Conservation (phyloP, 345 rosid genomes). For the Syzygium grande region DNA sequence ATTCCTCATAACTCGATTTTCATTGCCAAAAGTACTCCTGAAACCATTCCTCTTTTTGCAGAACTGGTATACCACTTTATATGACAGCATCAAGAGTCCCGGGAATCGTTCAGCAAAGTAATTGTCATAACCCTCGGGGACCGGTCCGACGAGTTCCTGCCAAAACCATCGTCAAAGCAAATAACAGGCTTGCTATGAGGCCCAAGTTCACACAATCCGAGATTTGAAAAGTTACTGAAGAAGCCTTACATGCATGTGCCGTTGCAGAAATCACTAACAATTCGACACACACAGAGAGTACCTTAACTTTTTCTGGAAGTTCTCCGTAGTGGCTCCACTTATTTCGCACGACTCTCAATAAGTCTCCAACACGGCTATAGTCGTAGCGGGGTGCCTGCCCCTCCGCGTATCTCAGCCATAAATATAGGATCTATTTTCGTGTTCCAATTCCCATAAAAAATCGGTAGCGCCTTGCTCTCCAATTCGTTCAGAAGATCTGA, state of each 20-base stretch:
- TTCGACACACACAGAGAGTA: conserved; percentile 1
- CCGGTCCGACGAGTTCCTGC: conserved; percentile 68
- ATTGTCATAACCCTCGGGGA: conserved; percentile 62
- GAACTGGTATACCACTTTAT: conserved; percentile 35
- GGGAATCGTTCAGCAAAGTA: conserved; percentile 76
- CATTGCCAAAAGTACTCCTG: no score
- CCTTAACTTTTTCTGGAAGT: conserved; percentile 77
- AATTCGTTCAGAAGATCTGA: conserved; percentile 57
- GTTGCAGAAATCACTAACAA: background rate
- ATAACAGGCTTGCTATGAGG: no score
- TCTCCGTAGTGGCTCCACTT: conserved; percentile 76
- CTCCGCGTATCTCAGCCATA: conserved; percentile 49
- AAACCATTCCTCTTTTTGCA: conserved; percentile 66
- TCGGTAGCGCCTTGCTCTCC: conserved; percentile 49
- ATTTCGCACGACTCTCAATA: conserved; percentile 70
- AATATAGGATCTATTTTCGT: conserved; percentile 63
- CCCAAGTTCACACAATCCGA: background rate
- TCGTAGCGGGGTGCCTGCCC: conserved; percentile 43
- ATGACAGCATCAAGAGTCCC: conserved; percentile 68
- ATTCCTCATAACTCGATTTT: no score
- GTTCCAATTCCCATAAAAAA: conserved; percentile 80
- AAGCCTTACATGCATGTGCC: background rate
- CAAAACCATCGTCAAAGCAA: background rate
- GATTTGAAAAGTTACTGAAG: no score
- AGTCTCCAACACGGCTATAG: conserved; percentile 59